Evolutionary conservation across 192 early-diverging fungal species (phyloP).

Genomic region (Rhizoclosmatium globosum): DNA sequence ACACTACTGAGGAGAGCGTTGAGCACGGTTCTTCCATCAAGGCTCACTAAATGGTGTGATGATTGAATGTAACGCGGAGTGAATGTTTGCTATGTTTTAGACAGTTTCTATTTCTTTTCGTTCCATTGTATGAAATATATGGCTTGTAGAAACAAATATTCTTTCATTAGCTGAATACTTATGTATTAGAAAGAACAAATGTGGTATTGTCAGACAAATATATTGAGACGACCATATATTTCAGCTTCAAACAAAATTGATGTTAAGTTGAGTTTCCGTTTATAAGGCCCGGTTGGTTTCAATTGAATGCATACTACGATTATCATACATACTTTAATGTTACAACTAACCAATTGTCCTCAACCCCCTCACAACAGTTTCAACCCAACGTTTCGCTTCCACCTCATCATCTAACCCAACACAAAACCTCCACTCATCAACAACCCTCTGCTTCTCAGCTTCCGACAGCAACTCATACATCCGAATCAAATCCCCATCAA

Average conservation of each 20-base stretch:
- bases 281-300: background rate
- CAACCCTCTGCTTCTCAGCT: background rate
- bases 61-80: too few species aligned
- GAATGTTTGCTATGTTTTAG: too few species aligned
- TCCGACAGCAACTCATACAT: background rate
- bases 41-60: slow-evolving; percentile 36
- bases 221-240: background rate
- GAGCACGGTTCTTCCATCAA: slow-evolving; percentile 4
- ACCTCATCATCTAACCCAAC: slow-evolving; percentile 4
- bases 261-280: background rate
- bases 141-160: too few species aligned
- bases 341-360: background rate
- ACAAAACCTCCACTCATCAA: background rate
- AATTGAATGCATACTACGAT: background rate
- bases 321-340: background rate
- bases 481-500: slow-evolving; percentile 10
- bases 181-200: too few species aligned
- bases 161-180: too few species aligned
- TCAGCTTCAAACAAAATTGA: background rate
- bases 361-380: background rate
- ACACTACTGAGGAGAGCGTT: slow-evolving; percentile 21
- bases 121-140: too few species aligned
- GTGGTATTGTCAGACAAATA: too few species aligned
- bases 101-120: too few species aligned
- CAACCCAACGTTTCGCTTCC: background rate